phyloP scores from a whole-genome alignment of 257 asterid genomes.

The Salvia splendens region DNA sequence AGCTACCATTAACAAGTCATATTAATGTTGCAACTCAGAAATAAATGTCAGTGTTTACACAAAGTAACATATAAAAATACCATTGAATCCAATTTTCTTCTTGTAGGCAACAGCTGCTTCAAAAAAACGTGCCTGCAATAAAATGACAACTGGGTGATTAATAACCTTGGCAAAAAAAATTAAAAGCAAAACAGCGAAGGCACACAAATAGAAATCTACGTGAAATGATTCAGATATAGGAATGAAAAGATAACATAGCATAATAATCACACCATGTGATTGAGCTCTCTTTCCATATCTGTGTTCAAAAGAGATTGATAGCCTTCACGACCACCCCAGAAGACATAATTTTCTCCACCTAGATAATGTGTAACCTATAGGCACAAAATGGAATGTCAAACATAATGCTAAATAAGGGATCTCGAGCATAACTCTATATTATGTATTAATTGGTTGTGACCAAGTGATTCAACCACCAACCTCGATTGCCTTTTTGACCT shows the following conservation, averaged over 20 bases:
- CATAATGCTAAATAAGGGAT: not conserved
- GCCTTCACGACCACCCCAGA: conserved; percentile 99
- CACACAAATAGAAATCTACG: not conserved
- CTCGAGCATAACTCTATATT: not conserved
- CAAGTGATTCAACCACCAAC: conserved; percentile 38
- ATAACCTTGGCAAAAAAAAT: not conserved
- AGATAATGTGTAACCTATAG: conserved; percentile 90
- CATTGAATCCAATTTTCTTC: conserved; percentile 98
- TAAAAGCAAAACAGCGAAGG: conserved; percentile 4
- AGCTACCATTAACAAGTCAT: not conserved
- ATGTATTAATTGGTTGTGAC: conserved; percentile 15
- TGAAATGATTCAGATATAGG: not conserved
- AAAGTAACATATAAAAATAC: conserved; percentile 31
- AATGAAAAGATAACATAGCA: not conserved
- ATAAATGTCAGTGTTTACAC: not conserved
- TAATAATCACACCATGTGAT: conserved; percentile 69
- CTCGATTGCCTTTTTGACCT: conserved; percentile 96
- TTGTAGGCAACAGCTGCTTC: conserved; percentile 92
- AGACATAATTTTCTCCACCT: conserved; percentile 94
- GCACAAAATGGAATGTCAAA: conserved; percentile 19
- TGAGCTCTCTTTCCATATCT: conserved; percentile 92
- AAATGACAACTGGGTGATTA: conserved; percentile 2
- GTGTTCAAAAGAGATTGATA: conserved; percentile 94
- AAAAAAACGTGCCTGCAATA: conserved; percentile 77
- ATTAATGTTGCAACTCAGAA: not conserved